Base-by-base conservation (phyloP, 805 yeast genomes). In the Suhomyces faveliae region DNA sequence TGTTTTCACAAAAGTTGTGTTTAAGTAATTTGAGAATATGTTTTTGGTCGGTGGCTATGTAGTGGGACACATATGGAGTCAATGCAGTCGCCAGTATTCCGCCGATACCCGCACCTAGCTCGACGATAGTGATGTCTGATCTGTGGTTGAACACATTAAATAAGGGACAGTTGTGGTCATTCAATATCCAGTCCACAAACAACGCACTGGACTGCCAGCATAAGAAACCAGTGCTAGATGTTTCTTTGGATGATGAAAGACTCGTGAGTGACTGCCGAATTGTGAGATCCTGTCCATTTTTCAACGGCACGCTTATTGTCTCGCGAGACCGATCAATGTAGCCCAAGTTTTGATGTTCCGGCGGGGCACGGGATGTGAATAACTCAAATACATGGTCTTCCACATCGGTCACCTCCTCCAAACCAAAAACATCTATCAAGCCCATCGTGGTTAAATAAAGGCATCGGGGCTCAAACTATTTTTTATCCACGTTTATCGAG, bases 61-160 rank as follows among this genome's bases (percentile, higher is more conserved):
- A 83, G 10, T 59, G 61, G 1, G 10, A 48, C n/a, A 50, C 70
- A 55, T 12, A 48, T 0, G 51, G 70, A n/a, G 48, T 80, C 66
- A 52, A 72, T 8, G 35, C 69, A 46, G 61, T 64, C 0, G 79
- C 79, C 7, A 77, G 58, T 3, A 83, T 56, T 0, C 84, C 87
- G 2, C 80, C 71, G 0, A 76, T 75, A 0, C 90, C 90, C 11
- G 86, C 63, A 0, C 90, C 90, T 3, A 84, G 57, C 51, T 84
- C 90, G 7, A 84, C 63, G 0, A 81, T 72, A 5, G 22, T 15
- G 17, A 12, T 53, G 46, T 29, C 33, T 35, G 47, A 59, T n/a
- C 22, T 33, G 17, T 42, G 37, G 4, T 30, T 12, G 25, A 17
- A 45, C 23, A 22, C n/a, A 15, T 40, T 25, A 38, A 44, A 29